Base-by-base conservation (phyloP, 2,329 filamentous ascomycete species). In the Lasiodiplodia hormozganensis region DNA sequence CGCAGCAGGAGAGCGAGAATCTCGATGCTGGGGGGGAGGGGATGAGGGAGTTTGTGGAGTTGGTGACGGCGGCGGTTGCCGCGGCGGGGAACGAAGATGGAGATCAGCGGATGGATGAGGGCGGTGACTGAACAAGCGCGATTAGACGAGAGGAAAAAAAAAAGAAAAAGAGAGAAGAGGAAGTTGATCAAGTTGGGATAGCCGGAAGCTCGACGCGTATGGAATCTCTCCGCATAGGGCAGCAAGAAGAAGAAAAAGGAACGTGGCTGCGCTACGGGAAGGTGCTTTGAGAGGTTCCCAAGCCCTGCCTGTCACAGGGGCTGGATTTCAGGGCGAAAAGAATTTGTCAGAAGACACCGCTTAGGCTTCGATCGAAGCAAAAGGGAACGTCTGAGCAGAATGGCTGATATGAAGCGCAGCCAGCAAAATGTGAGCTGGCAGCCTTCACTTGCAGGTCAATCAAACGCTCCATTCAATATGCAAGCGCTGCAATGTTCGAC, bases 1-100 rank as follows among this genome's bases (percentile, higher is more conserved):
- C 36, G 65, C 56, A n/a, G 65, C 56, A n/a, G 40, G 52, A 28
- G 23, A 21, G 28, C 16, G 66, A 62, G 18, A 34, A 49, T 34
- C 8, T 34, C 10, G 56, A 62, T 49, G 36, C 11, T 3, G 66
- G 47, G 11, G 66, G 47, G 11, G 66, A 68, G 56, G 66, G 43
- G 18, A 53, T 68, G 66, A 47, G 57, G 36, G 66, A 68, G 49
- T 68, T 68, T 54, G 43, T 68, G 47, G 66, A 34, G 31, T 28
- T 68, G 47, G 57, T 67, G 43, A 23, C 11, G 65, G 11, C 21
- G 40, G n/a, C 8, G 21, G 16, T 28, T 21, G 38, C n/a, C 11
- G 40, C 14, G n/a, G 18, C 14, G 25, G 31, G 3, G 34, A 28
- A 12, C n/a, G 18, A 8, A 51, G 34, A 12, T 18, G n/a, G 14